phyloP scores from a whole-genome alignment of 2,329 filamentous ascomycete genomes.

The Huntiella abstrusa region DNA sequence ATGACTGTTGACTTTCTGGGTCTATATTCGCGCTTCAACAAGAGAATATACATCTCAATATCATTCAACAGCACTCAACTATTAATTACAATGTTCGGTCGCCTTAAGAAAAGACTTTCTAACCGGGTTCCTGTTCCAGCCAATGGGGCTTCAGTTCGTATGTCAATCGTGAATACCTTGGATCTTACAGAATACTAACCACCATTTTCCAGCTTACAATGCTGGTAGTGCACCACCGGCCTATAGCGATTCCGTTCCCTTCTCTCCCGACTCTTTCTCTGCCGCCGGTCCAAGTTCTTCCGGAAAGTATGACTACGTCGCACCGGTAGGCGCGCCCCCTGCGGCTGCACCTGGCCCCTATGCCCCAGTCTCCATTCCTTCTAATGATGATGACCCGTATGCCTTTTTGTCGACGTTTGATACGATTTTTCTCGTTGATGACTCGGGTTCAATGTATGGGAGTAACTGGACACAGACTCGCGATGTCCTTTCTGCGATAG shows the following conservation, averaged over 20 bases:
- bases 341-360: conserved; percentile 1
- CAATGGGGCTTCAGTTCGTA: too few species aligned
- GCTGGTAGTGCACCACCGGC: neutral
- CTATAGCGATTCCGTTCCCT: neutral
- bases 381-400: conserved; percentile 44
- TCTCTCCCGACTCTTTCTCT: neutral
- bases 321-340: neutral
- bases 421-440: conserved; percentile 79
- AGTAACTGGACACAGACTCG: conserved; percentile 58
- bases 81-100: too few species aligned
- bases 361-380: conserved; percentile 15
- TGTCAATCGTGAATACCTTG: too few species aligned
- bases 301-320: conserved; percentile 2
- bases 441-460: conserved; percentile 73
- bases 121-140: too few species aligned
- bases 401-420: conserved; percentile 65
- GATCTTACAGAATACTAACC: too few species aligned
- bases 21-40: too few species aligned
- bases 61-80: too few species aligned
- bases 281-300: conserved; percentile 14
- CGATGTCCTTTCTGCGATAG: conserved; percentile 50
- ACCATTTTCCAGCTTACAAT: too few species aligned
- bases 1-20: too few species aligned
- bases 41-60: too few species aligned
- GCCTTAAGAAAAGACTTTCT: too few species aligned